These are phyloP conservation scores for Mollisiaceae sp. DNA, from an alignment of 2,329 filamentous ascomycete species.

Conservation along the genomic window DNA sequence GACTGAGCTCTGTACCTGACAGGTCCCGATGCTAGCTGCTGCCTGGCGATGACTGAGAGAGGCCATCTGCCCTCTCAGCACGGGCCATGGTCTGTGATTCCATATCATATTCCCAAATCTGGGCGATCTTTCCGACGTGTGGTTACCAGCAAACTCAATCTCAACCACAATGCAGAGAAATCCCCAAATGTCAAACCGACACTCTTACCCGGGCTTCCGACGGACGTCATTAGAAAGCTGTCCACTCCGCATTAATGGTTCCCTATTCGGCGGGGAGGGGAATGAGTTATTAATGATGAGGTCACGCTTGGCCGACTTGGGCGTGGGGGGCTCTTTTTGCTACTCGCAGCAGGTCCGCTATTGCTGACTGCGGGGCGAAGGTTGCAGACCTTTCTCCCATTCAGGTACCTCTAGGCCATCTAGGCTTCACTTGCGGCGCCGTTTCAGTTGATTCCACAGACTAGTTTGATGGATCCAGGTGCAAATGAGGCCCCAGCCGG, in stretches of 20 bases:
- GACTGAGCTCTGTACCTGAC: conserved; percentile 23
- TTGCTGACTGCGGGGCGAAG: conserved; percentile 38
- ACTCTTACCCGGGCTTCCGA: conserved; percentile 26
- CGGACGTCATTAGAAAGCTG: conserved; percentile 26
- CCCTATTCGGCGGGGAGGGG: conserved; percentile 25
- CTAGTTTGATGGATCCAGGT: conserved; percentile 19
- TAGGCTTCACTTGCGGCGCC: conserved; percentile 13
- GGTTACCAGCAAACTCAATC: conserved; percentile 27
- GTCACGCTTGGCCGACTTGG: conserved; percentile 31
- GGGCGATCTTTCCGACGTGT: conserved; percentile 14
- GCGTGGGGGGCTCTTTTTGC: conserved; percentile 35
- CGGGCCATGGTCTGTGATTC: conserved; percentile 23
- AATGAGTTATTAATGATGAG: conserved; percentile 38
- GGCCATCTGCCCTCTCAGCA: conserved; percentile 14
- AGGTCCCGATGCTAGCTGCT: conserved; percentile 17
- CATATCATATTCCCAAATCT: conserved; percentile 24
- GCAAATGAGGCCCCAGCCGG: conserved; percentile 9
- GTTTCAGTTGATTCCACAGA: conserved; percentile 30
- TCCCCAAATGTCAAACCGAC: conserved; percentile 4
- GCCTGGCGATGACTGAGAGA: conserved; percentile 14
- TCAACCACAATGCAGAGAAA: conserved; percentile 21
- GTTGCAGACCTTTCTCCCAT: conserved; percentile 29
- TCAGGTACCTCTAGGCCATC: conserved; percentile 27
- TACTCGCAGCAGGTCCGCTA: conserved; percentile 14
- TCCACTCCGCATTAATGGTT: conserved; percentile 11